Evolutionary conservation across 73 alveolate genomes (phyloP), one percentile per base, ranked within the genome.

Genomic region (Paramecium sexaurelia): DNA sequence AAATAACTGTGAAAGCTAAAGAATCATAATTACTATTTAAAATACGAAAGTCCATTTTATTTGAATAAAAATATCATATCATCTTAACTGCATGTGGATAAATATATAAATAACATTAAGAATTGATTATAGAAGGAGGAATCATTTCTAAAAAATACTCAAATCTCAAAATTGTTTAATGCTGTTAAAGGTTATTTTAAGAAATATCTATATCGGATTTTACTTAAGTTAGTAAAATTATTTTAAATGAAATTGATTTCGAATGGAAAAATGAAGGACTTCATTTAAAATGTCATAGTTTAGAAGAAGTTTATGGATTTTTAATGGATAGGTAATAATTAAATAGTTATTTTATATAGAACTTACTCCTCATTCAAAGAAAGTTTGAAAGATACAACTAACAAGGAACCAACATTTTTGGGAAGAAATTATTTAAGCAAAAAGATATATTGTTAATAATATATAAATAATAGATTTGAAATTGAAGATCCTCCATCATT

Each of bases 231-330:
- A 45, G 36, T 8, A 78, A 33, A 45, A 78, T 78, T 9, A 27
- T 39, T n/a, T 19, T 78, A 6, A 45, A 78, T 37, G 43, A 78
- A 24, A 45, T 78, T 78, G 15, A 33, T 13, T 39, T 78, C 19
- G 61, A 24, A 19, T 20, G 29, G 29, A 41, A 40, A 43, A 40
- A 37, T 24, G 73, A 78, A 15, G 8, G 26, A 40, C 45, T 78
- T 22, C 43, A 29, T 11, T 24, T 78, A 22, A 20, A 78, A 43
- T 24, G 61, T 78, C 29, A 10, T 22, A 78, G 90, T 33, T 36
- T 78, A 37, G 90, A 78, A 78, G 90, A 78, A 40, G 73, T 78
- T 78, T 41, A 78, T 29, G 90, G 90, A 24, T 36, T 36, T 73
- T 7, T 73, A 15, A 36, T 33, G 27, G 35, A 73, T 15, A 73